Evolutionary conservation across 139 green algal species (phyloP).

Genomic region (Volvox africanus): DNA sequence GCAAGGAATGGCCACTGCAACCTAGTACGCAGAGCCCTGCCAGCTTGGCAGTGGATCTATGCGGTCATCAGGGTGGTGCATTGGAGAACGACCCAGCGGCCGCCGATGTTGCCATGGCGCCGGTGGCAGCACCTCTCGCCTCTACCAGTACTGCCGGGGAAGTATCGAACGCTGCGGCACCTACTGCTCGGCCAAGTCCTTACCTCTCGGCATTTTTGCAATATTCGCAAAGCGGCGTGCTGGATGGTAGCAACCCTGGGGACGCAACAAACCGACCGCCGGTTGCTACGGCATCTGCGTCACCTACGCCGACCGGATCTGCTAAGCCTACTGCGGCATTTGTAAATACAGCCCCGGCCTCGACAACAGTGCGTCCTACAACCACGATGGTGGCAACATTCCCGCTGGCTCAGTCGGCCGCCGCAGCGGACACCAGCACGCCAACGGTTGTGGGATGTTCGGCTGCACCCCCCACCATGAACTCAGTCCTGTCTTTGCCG

Average conservation of each 20-base stretch:
- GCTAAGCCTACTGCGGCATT: background rate
- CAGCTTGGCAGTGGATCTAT: too few species aligned
- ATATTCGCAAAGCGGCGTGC: background rate
- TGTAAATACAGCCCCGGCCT: background rate
- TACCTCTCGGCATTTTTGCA: background rate
- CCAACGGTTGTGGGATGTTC: too few species aligned
- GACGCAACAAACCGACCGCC: background rate
- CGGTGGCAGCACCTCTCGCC: too few species aligned
- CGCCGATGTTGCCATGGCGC: too few species aligned
- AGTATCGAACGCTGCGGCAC: background rate
- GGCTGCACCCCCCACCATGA: too few species aligned
- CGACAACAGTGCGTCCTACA: background rate
- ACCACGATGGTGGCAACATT: background rate
- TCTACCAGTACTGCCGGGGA: background rate
- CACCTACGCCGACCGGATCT: background rate
- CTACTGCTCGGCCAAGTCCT: background rate
- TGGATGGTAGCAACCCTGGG: background rate
- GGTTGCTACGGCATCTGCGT: background rate
- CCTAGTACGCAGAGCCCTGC: too few species aligned
- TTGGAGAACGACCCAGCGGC: background rate
- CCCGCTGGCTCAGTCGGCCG: background rate
- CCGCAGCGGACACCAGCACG: too few species aligned
- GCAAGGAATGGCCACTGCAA: too few species aligned
- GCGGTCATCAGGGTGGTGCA: background rate
- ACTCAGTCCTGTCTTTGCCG: background rate